Percentiles rank a stretch among this genome's conserved stretches.
Conservation (phyloP, 1,284 basidiomycete species). For the Papiliotrema terrestris region DNA sequence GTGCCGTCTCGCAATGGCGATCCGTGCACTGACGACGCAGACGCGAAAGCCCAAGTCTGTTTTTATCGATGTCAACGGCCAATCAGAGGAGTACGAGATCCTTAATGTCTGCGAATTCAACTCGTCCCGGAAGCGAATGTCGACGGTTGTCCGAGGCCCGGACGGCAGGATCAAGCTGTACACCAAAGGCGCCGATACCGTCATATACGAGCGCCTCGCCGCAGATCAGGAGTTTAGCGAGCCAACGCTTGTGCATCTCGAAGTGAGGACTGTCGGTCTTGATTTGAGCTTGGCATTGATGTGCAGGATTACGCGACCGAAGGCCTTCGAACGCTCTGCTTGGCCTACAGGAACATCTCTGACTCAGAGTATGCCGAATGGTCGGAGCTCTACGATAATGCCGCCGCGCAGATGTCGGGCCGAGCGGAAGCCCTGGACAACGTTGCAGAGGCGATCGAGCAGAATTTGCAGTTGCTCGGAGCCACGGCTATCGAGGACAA, state of each 20-base stretch:
- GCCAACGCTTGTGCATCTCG: slow-evolving; percentile 82
- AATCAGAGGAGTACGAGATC: slow-evolving; percentile 77
- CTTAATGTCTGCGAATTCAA: slow-evolving; percentile 99
- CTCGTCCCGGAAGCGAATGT: slow-evolving; percentile 96
- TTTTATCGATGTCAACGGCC: slow-evolving; percentile 76
- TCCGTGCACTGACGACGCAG: slow-evolving; percentile 49
- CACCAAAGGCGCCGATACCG: slow-evolving; percentile 97
- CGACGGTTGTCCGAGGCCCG: slow-evolving; percentile 81
- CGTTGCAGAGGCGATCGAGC: slow-evolving; percentile 94
- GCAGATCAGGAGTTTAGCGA: slow-evolving; percentile 78
- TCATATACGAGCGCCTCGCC: slow-evolving; percentile 83
- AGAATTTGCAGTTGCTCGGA: slow-evolving; percentile 85
- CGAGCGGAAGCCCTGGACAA: slow-evolving; percentile 90
- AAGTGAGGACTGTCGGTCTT: slow-evolving; percentile 55
- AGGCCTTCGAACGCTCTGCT: slow-evolving; percentile 91
- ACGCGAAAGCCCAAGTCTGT: slow-evolving; percentile 94
- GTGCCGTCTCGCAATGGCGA: slow-evolving; percentile 1
- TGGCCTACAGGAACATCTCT: slow-evolving; percentile 87
- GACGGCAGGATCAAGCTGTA: slow-evolving; percentile 92
- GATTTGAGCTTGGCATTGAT: background rate
- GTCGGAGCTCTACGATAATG: slow-evolving; percentile 82
- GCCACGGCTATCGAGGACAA: slow-evolving; percentile 99
- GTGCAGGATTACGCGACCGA: slow-evolving; percentile 89
- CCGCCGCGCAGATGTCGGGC: slow-evolving; percentile 86
- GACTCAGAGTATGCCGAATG: slow-evolving; percentile 88